Evolutionary conservation across 2,329 filamentous ascomycete species (phyloP).

Genomic region (Rhexocercosporidium sp.): DNA sequence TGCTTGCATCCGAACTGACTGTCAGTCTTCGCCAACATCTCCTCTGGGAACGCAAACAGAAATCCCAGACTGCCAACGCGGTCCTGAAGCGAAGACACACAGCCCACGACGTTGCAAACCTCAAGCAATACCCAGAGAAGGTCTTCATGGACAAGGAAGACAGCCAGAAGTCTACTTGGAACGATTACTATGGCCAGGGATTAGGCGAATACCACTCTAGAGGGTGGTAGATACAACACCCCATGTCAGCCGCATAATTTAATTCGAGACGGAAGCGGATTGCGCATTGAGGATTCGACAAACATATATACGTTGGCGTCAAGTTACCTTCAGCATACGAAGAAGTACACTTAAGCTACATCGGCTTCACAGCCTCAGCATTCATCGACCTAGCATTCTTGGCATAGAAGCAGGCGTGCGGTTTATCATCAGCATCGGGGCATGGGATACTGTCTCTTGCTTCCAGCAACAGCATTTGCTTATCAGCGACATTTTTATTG

Average conservation of each 20-base stretch:
- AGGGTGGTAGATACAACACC: slow-evolving; percentile 68
- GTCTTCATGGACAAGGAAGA: slow-evolving; percentile 61
- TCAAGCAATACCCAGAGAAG: slow-evolving; percentile 79
- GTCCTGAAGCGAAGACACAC: slow-evolving; percentile 90
- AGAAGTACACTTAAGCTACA: slow-evolving; percentile 35
- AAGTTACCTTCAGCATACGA: slow-evolving; percentile 28
- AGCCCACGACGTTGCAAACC: slow-evolving; percentile 86
- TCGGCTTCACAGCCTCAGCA: slow-evolving; percentile 41
- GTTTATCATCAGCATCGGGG: slow-evolving; percentile 30
- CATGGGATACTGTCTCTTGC: slow-evolving; percentile 36
- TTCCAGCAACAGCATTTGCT: slow-evolving; percentile 30
- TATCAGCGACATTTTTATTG: slow-evolving; percentile 31
- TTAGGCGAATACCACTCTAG: slow-evolving; percentile 80
- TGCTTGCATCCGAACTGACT: slow-evolving; percentile 93
- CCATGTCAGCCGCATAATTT: slow-evolving; percentile 37
- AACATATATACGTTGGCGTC: slow-evolving; percentile 37
- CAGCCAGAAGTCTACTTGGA: slow-evolving; percentile 77
- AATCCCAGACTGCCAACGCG: slow-evolving; percentile 85
- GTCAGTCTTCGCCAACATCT: slow-evolving; percentile 91
- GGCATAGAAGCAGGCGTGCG: slow-evolving; percentile 37
- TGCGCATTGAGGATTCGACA: slow-evolving; percentile 32
- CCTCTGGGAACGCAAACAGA: slow-evolving; percentile 94
- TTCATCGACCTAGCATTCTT: slow-evolving; percentile 38
- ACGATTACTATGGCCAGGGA: slow-evolving; percentile 86
- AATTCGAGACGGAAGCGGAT: slow-evolving; percentile 24